Base-by-base conservation (phyloP, 31 red algal genomes). In the Endocladia muricata region DNA sequence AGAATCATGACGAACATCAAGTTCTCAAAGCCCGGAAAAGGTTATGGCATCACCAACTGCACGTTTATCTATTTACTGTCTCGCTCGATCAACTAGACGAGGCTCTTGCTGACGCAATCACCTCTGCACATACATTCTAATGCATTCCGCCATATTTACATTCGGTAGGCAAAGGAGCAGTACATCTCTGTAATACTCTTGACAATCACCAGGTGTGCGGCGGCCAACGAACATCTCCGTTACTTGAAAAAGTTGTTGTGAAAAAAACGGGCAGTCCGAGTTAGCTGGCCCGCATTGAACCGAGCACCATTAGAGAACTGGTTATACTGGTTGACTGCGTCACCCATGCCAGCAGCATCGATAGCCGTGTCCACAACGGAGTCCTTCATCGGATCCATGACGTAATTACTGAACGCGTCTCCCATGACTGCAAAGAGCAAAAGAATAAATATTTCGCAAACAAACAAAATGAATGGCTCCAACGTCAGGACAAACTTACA, bases 391-490 rank as follows among this genome's bases (percentile, higher is more conserved):
- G 79, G 74, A 37, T 92, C 74, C 57, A 76, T 72, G 39, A 92
- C 74, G 44, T 66, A 92, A 66, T 85, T 92, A 40, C 68, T 68
- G 37, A 85, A 80, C 56, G 55, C 89, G 62, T 92, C 89, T 13
- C 37, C 57, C 82, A 86, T 76, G 51, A 86, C 81, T 84, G 58
- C 21, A 37, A 61, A 34, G 21, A 17, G 17, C 30, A 61, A 7
- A 83, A 61, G 49, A 62, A 62, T 11, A 25, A 22, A 0, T 11
- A 11, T 15, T 8, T 26, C 13, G 8, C 29, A 7, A 8, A 62
- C 58, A 11, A 62, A 62, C 9, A 22, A 28, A 8, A 11, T 8
- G 58, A 11, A 62, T 62, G 58, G 58, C 25, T 11, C 58, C 15
- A 62, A 62, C n/a, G n/a, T n/a, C n/a, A n/a, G n/a, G n/a, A 62